These are phyloP conservation scores for Flaveria brownii DNA, from an alignment of 129 eudicot species.

Conservation along the genomic window DNA sequence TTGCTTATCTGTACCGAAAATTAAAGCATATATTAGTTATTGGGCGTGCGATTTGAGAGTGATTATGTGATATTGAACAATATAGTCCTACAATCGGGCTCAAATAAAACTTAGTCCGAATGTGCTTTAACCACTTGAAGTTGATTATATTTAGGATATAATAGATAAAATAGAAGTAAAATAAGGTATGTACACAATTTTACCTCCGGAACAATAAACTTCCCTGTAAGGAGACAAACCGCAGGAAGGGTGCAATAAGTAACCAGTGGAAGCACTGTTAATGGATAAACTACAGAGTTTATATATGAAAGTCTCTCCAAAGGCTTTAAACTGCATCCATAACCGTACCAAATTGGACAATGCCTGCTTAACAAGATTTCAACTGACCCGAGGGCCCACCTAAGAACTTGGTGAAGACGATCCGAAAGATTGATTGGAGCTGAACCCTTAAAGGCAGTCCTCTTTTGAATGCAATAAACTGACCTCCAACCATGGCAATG, in stretches of 20 bases:
- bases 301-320: conserved; percentile 70
- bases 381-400: conserved; percentile 90
- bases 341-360: conserved; percentile 83
- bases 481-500: conserved; percentile 95
- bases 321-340: conserved; percentile 77
- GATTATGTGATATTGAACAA: too few species aligned
- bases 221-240: conserved; percentile 75
- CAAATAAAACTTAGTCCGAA: too few species aligned
- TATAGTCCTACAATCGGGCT: too few species aligned
- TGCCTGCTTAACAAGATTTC: conserved; percentile 75
- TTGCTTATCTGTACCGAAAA: conserved; percentile 58
- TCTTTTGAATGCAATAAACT: conserved; percentile 70
- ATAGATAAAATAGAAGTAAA: too few species aligned
- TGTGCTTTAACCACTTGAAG: background rate
- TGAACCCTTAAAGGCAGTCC: conserved; percentile 82
- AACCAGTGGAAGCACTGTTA: conserved; percentile 69
- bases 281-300: conserved; percentile 70
- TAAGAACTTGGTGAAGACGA: conserved; percentile 80
- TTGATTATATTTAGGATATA: background rate
- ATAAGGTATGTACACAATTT: background rate
- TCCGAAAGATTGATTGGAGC: conserved; percentile 90
- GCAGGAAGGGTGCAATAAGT: conserved; percentile 84
- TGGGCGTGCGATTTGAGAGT: too few species aligned
- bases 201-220: conserved; percentile 83
- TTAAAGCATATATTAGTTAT: background rate